A percentile compares a stretch with the other conserved stretches of the same genome.
phyloP scores from a whole-genome alignment of 164 flowering plant species.

The Dillenia turbinata region DNA sequence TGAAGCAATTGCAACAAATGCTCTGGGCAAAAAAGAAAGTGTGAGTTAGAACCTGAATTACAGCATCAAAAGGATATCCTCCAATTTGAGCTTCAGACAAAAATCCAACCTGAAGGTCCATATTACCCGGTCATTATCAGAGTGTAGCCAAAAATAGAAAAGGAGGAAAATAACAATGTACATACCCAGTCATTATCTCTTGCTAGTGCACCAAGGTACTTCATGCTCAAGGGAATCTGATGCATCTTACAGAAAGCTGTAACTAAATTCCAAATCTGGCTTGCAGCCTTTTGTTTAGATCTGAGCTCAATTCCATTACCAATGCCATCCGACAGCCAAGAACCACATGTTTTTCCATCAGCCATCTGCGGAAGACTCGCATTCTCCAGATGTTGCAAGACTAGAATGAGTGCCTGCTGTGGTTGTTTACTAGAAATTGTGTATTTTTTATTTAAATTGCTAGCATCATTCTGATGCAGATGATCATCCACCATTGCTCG shows the following conservation, averaged over 20 bases:
- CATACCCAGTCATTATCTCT: constrained; percentile 97
- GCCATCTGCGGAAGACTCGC: constrained; percentile 64
- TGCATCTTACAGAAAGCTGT: constrained; percentile 85
- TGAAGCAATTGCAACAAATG: neutral
- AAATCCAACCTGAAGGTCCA: constrained; percentile 73
- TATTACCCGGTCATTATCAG: constrained; percentile 3
- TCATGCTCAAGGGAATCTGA: constrained; percentile 79
- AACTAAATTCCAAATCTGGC: constrained; percentile 87
- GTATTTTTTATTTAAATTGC: constrained; percentile 16
- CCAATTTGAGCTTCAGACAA: constrained; percentile 88
- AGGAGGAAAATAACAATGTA: constrained; percentile 4
- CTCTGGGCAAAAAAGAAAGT: neutral
- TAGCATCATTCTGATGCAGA: constrained; percentile 34
- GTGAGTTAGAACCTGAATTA: constrained; percentile 66
- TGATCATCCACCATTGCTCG: constrained; percentile 88
- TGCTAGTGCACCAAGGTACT: constrained; percentile 81
- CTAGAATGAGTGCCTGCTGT: constrained; percentile 55
- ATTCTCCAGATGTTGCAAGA: constrained; percentile 84
- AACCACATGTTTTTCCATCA: constrained; percentile 72
- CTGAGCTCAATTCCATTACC: constrained; percentile 82
- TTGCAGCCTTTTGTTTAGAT: constrained; percentile 73
- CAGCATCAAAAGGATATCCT: constrained; percentile 63
- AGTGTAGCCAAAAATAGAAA: neutral
- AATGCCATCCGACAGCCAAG: constrained; percentile 73
- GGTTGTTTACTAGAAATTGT: constrained; percentile 21